These are phyloP conservation scores for Aspergillus olivimuriae DNA, from an alignment of 495 filamentous ascomycete species.

Conservation along the genomic window DNA sequence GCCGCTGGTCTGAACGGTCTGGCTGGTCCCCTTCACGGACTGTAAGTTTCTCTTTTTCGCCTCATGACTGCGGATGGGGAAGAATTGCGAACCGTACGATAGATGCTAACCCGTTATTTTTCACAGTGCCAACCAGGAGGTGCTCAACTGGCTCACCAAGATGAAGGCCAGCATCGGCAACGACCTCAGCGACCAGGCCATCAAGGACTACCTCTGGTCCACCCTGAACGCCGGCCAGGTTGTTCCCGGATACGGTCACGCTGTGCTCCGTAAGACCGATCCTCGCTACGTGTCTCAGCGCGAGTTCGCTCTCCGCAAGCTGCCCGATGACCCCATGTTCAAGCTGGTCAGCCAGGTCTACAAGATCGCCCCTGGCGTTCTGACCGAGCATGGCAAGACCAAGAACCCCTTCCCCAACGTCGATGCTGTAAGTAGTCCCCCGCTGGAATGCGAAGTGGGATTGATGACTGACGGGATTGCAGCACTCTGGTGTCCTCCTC, in stretches of 20 bases:
- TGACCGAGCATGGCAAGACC: conserved; percentile 99
- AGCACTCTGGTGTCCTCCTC: conserved; percentile 95
- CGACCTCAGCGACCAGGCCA: conserved; percentile 88
- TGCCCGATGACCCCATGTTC: conserved; percentile 97
- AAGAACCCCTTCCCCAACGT: conserved; percentile 83
- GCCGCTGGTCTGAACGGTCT: conserved; percentile 96
- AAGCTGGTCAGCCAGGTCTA: conserved; percentile 98
- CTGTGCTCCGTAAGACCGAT: conserved; percentile 98
- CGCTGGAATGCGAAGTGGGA: conserved; percentile 24
- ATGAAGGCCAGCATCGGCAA: conserved; percentile 96
- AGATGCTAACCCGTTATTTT: conserved; percentile 15
- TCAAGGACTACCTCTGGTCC: conserved; percentile 96
- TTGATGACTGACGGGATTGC: conserved; percentile 17
- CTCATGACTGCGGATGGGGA: neutral
- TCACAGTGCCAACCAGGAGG: conserved; percentile 87
- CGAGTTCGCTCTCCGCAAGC: conserved; percentile 86
- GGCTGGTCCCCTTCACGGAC: conserved; percentile 94
- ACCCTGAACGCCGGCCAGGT: conserved; percentile 93
- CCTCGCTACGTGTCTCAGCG: conserved; percentile 97
- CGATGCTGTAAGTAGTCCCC: conserved; percentile 50
- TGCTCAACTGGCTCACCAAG: conserved; percentile 96
- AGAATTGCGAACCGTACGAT: too few species aligned
- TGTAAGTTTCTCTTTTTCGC: conserved; percentile 36
- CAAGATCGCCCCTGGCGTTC: conserved; percentile 96
- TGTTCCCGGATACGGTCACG: conserved; percentile 96